Evolutionary conservation across 208 protist species (phyloP).

Genomic region (Blastocrithidia nonstop): DNA sequence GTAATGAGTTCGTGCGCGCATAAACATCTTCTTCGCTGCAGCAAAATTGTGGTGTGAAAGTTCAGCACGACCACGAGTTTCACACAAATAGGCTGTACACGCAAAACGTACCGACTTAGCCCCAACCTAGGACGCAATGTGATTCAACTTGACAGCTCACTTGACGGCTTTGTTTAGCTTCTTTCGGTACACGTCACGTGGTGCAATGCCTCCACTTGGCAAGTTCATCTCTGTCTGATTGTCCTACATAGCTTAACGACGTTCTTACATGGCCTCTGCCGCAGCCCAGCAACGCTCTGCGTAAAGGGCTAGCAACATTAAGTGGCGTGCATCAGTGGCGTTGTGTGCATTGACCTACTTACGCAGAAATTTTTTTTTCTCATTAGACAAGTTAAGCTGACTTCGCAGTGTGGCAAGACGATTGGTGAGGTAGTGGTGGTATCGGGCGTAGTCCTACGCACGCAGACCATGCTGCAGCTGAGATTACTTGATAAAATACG

Average conservation of each 20-base stretch:
- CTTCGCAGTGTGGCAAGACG: slow-evolving; percentile 53
- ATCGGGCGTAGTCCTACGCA: slow-evolving; percentile 64
- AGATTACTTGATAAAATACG: slow-evolving; percentile 62
- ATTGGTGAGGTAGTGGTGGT: slow-evolving; percentile 67
- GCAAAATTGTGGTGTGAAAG: slow-evolving; percentile 28
- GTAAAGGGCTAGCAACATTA: slow-evolving; percentile 67
- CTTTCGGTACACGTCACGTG: slow-evolving; percentile 54
- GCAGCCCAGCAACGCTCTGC: slow-evolving; percentile 74
- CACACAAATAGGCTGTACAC: slow-evolving; percentile 42
- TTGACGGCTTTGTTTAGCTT: slow-evolving; percentile 74
- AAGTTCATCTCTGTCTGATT: slow-evolving; percentile 8
- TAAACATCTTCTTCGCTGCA: slow-evolving; percentile 41
- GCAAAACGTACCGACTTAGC: slow-evolving; percentile 26
- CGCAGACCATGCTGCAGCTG: slow-evolving; percentile 80
- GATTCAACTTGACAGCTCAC: slow-evolving; percentile 44
- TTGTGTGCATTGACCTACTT: slow-evolving; percentile 54
- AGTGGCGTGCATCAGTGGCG: slow-evolving; percentile 36
- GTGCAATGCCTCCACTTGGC: slow-evolving; percentile 40
- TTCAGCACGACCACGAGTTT: slow-evolving; percentile 30
- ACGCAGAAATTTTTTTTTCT: slow-evolving; percentile 64
- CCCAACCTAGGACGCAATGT: slow-evolving; percentile 22
- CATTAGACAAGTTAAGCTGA: slow-evolving; percentile 57
- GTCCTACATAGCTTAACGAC: not conserved
- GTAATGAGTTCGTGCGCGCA: slow-evolving; percentile 34
- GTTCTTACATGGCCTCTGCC: slow-evolving; percentile 46